phyloP scores from a whole-genome alignment of 495 filamentous ascomycete species.

The Amorphotheca resinae region DNA sequence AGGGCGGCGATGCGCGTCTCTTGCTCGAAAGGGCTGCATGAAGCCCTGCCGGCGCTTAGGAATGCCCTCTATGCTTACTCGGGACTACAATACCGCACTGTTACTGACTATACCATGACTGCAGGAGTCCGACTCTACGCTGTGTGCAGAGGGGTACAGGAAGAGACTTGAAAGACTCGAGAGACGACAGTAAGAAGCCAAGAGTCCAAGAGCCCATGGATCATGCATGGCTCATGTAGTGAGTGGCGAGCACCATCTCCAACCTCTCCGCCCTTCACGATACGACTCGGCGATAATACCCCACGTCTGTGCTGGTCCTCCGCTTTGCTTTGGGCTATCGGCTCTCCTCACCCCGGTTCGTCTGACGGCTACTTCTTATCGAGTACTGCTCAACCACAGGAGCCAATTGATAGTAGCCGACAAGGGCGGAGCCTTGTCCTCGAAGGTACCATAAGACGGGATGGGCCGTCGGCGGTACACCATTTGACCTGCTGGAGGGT shows the following conservation, averaged over 20 bases:
- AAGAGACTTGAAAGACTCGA: too few relatives aligned
- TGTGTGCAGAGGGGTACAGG: too few relatives aligned
- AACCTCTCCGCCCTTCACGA: not conserved
- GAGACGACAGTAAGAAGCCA: too few relatives aligned
- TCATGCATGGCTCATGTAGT: not conserved
- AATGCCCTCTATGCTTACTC: not conserved
- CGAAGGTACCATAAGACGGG: too few relatives aligned
- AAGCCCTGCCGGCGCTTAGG: constrained; percentile 15
- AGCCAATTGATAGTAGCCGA: constrained; percentile 2
- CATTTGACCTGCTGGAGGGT: too few relatives aligned
- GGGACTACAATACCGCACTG: not conserved
- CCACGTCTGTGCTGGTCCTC: too few relatives aligned
- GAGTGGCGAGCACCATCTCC: not conserved
- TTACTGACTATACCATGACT: not conserved
- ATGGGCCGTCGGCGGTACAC: too few relatives aligned
- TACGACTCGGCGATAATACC: not conserved
- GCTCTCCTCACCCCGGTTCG: too few relatives aligned
- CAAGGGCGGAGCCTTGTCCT: not conserved
- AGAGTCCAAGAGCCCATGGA: not conserved
- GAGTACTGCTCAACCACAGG: not conserved
- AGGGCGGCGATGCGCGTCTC: constrained; percentile 24
- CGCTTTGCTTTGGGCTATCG: too few relatives aligned
- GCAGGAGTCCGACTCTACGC: not conserved
- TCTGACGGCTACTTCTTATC: not conserved
- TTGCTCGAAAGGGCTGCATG: constrained; percentile 18